phyloP scores from a whole-genome alignment of 2,329 filamentous ascomycete genomes.

The Calonectria pseudoturangicola region DNA sequence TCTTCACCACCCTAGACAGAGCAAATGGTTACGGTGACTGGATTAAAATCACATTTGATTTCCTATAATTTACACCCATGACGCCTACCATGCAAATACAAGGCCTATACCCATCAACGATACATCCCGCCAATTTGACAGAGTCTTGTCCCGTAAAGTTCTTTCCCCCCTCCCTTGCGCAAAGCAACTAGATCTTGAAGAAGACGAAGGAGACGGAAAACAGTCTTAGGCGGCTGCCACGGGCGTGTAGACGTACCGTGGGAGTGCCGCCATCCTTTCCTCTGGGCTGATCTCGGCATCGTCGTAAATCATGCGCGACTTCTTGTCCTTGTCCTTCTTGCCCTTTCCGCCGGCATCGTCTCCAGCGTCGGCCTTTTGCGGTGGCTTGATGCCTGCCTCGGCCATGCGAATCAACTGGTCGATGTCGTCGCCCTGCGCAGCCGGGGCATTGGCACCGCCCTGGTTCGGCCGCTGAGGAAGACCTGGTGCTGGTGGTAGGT shows the following conservation, averaged over 20 bases:
- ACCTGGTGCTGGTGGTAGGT: slow-evolving; percentile 61
- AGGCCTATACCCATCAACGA: slow-evolving; percentile 37
- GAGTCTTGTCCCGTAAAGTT: slow-evolving; percentile 25
- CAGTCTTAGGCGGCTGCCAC: slow-evolving; percentile 43
- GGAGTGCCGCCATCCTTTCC: slow-evolving; percentile 88
- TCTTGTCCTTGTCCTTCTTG: slow-evolving; percentile 82
- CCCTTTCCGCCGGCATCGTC: slow-evolving; percentile 74
- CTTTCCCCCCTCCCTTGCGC: not conserved
- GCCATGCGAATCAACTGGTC: slow-evolving; percentile 80
- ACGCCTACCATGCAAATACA: slow-evolving; percentile 55
- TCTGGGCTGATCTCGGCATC: slow-evolving; percentile 89
- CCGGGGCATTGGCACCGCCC: slow-evolving; percentile 50
- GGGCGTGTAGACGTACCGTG: slow-evolving; percentile 80
- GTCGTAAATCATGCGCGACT: slow-evolving; percentile 85
- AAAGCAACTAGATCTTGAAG: slow-evolving; percentile 8
- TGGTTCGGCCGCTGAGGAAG: slow-evolving; percentile 67
- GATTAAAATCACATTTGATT: slow-evolving; percentile 49
- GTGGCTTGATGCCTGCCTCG: slow-evolving; percentile 74
- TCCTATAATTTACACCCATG: slow-evolving; percentile 51
- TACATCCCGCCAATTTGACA: slow-evolving; percentile 5
- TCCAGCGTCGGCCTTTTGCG: slow-evolving; percentile 63
- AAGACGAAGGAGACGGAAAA: not conserved
- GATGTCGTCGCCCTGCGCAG: slow-evolving; percentile 74
- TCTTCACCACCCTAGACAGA: slow-evolving; percentile 13
- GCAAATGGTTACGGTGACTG: slow-evolving; percentile 27